phyloP scores from a whole-genome alignment of 208 protist species.

The Leishmania major region DNA sequence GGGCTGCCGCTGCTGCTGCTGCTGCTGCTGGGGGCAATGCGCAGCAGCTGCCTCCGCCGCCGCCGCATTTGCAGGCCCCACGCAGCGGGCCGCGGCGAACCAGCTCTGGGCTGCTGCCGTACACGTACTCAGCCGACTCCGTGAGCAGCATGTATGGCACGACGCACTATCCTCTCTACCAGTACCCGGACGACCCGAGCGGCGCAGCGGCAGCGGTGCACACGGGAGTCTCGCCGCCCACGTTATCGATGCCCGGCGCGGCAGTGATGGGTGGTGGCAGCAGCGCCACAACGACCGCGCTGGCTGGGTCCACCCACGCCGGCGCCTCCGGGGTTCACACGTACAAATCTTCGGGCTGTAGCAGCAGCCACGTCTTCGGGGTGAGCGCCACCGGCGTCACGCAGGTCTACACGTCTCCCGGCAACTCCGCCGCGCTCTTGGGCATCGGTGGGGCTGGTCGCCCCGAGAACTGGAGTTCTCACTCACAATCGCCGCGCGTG shows the following conservation, averaged over 20 bases:
- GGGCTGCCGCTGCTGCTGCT: background rate
- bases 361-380: background rate
- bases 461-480: background rate
- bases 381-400: background rate
- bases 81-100: slow-evolving; percentile 17
- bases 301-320: background rate
- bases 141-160: slow-evolving; percentile 44
- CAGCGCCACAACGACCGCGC: background rate
- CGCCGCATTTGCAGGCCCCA: background rate
- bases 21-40: background rate
- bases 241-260: background rate
- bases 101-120: slow-evolving; percentile 32
- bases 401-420: background rate
- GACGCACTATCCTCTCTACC: slow-evolving; percentile 47
- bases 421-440: background rate
- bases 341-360: background rate
- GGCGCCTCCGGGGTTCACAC: background rate
- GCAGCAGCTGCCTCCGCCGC: background rate
- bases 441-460: background rate
- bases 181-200: slow-evolving; percentile 28
- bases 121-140: slow-evolving; percentile 45
- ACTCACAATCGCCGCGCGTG: slow-evolving; percentile 7
- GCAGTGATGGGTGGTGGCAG: background rate
- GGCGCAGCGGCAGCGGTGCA: background rate
- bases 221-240: background rate